Conservation (phyloP, 176 grass and related monocot genomes). For the Puccinellia tenuiflora region DNA sequence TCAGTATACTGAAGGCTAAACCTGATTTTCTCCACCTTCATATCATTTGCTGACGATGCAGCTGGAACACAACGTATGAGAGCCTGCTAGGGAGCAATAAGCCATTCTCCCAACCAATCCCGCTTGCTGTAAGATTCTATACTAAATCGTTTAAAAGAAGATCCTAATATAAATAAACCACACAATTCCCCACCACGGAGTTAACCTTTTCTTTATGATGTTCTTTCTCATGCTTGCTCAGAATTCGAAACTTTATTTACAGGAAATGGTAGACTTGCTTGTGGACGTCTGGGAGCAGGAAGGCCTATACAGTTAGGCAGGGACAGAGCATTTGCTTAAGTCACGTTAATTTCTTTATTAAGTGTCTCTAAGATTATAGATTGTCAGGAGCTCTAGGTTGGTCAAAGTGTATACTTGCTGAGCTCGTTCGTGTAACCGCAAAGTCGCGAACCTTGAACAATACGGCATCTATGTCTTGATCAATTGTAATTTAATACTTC, state of each 20-base stretch:
- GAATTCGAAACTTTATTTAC: constrained; percentile 33
- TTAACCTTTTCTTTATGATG: neutral
- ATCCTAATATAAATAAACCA: neutral
- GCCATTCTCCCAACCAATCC: constrained; percentile 71
- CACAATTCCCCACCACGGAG: neutral
- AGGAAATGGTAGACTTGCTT: constrained; percentile 99
- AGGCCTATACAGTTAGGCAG: constrained; percentile 74
- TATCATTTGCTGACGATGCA: constrained; percentile 26
- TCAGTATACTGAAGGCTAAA: neutral
- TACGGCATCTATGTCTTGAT: neutral
- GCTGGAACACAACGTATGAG: constrained; percentile 85
- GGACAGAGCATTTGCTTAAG: neutral
- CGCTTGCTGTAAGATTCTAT: constrained; percentile 64
- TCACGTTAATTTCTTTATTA: neutral
- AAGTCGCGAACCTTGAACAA: constrained; percentile 14
- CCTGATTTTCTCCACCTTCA: neutral
- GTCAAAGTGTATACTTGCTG: neutral
- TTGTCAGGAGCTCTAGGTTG: constrained; percentile 18
- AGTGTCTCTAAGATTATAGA: neutral
- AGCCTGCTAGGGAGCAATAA: constrained; percentile 82
- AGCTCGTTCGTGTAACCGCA: neutral
- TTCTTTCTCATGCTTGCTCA: neutral
- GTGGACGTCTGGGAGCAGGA: constrained; percentile 90
- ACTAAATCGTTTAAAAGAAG: neutral
- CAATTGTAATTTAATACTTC: constrained; percentile 30